Conservation (phyloP, 306 rosid species). For the Prunus mira region DNA sequence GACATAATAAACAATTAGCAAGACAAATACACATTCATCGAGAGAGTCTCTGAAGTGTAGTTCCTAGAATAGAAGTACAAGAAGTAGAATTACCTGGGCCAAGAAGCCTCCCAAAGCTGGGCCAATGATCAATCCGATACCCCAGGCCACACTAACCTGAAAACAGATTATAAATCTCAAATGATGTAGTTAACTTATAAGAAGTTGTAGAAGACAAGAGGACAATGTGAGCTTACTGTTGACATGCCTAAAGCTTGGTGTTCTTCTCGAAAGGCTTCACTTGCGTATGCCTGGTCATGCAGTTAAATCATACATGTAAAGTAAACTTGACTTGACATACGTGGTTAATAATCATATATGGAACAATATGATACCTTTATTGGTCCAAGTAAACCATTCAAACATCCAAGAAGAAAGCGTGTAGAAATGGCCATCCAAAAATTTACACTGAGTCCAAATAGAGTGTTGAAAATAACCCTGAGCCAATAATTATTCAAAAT, state of each 20-base stretch:
- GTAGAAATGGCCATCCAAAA: conserved; percentile 82
- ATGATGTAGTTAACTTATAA: background rate
- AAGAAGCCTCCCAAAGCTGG: conserved; percentile 91
- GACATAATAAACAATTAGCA: background rate
- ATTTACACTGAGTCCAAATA: conserved; percentile 87
- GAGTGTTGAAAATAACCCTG: conserved; percentile 77
- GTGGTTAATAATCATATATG: background rate
- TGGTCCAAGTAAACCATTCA: conserved; percentile 84
- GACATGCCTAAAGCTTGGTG: conserved; percentile 78
- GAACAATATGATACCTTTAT: conserved; percentile 55
- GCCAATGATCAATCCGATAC: conserved; percentile 70
- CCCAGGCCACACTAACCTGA: conserved; percentile 85
- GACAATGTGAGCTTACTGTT: conserved; percentile 47
- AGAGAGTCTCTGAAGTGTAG: background rate
- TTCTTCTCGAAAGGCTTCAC: conserved; percentile 66
- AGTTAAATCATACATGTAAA: background rate
- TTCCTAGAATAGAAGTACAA: background rate
- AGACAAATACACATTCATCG: background rate
- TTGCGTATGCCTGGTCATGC: conserved; percentile 70
- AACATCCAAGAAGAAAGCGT: conserved; percentile 81
- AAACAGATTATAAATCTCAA: conserved; percentile 16
- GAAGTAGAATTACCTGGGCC: conserved; percentile 64
- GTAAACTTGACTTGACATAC: background rate
- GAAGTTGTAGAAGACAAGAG: background rate
- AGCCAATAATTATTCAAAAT: conserved; percentile 11